Evolutionary conservation across 2,329 filamentous ascomycete genomes (phyloP).

Genomic region (Diaporthe citriasiana): DNA sequence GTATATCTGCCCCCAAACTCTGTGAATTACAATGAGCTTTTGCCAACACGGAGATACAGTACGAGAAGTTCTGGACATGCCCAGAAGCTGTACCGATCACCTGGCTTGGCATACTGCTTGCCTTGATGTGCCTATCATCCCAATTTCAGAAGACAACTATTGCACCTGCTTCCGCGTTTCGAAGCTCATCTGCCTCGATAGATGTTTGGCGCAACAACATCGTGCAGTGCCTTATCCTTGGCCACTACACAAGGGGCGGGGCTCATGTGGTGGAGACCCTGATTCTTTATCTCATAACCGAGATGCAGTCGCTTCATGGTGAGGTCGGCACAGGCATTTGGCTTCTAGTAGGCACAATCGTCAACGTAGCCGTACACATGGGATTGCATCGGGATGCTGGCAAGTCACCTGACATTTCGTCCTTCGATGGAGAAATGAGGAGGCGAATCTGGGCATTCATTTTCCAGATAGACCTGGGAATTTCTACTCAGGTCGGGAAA

Average conservation of each 20-base stretch:
- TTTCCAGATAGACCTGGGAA: slow-evolving; percentile 56
- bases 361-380: slow-evolving; percentile 56
- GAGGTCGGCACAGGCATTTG: slow-evolving; percentile 54
- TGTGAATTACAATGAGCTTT: too few species aligned
- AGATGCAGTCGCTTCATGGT: slow-evolving; percentile 46
- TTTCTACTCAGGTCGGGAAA: slow-evolving; percentile 60
- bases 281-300: slow-evolving; percentile 52
- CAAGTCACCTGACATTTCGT: slow-evolving; percentile 56
- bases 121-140: too few species aligned
- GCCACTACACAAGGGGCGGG: slow-evolving; percentile 59
- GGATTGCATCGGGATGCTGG: slow-evolving; percentile 60
- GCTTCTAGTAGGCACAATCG: slow-evolving; percentile 52
- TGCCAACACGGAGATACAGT: too few species aligned
- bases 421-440: slow-evolving; percentile 61
- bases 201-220: too few species aligned
- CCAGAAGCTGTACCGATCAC: too few species aligned
- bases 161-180: too few species aligned
- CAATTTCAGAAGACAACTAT: background rate
- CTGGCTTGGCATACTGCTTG: too few species aligned
- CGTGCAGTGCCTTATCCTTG: slow-evolving; percentile 56
- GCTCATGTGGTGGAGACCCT: slow-evolving; percentile 58
- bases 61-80: too few species aligned
- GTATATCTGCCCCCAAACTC: too few species aligned
- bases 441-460: slow-evolving; percentile 59
- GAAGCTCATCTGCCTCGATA: too few species aligned